phyloP scores from a whole-genome alignment of 140 eudicot genomes.

The Bidens hawaiensis region DNA sequence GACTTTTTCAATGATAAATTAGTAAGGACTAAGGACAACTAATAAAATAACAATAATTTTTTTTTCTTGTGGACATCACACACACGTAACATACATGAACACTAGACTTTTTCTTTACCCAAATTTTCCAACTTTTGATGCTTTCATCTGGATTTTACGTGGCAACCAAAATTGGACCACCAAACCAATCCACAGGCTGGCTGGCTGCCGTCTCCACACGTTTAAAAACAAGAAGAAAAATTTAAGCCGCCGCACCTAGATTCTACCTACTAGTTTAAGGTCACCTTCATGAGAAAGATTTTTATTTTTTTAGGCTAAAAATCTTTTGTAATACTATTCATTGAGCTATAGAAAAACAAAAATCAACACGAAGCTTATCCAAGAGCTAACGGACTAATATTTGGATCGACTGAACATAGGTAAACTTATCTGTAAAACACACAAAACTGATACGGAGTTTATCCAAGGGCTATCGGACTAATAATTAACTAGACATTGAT shows the following conservation, averaged over 20 bases:
- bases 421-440: too few species aligned
- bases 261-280: not conserved
- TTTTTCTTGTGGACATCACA: not conserved
- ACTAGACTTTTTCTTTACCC: slow-evolving; percentile 1
- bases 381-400: too few species aligned
- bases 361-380: too few species aligned
- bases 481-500: too few species aligned
- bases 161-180: slow-evolving; percentile 22
- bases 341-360: not conserved
- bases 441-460: too few species aligned
- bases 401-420: too few species aligned
- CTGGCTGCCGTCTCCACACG: slow-evolving; percentile 26
- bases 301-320: too few species aligned
- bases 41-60: not conserved
- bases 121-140: slow-evolving; percentile 1
- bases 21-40: not conserved
- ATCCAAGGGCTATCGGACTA: too few species aligned
- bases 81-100: not conserved
- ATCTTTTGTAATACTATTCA: not conserved
- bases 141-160: slow-evolving; percentile 24
- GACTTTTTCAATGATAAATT: not conserved
- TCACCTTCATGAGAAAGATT: not conserved
- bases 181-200: slow-evolving; percentile 31
- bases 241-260: not conserved
- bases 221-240: not conserved